phyloP scores from a whole-genome alignment of 495 filamentous ascomycete species.

The Talaromyces proteolyticus region DNA sequence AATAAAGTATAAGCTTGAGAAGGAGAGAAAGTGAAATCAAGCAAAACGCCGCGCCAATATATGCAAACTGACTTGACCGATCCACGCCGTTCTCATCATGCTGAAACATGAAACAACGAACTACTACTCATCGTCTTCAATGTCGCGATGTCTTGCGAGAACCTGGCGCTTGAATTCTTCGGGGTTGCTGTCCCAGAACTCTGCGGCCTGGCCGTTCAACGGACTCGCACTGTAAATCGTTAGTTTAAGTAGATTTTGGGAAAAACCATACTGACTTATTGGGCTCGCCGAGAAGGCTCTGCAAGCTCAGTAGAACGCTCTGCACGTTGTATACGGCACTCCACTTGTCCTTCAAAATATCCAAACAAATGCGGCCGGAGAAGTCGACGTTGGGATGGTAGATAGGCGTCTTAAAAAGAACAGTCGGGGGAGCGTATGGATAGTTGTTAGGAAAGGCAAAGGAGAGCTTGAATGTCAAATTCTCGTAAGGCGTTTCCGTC shows the following conservation, averaged over 20 bases:
- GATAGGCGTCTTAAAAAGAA: constrained; percentile 90
- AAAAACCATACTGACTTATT: constrained; percentile 69
- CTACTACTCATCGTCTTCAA: constrained; percentile 46
- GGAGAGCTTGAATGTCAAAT: constrained; percentile 86
- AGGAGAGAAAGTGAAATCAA: not conserved
- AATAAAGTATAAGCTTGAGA: too few species aligned
- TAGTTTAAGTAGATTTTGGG: not conserved
- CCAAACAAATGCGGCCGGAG: constrained; percentile 86
- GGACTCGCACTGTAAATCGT: constrained; percentile 68
- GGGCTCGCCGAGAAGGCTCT: constrained; percentile 92
- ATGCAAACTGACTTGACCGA: not conserved
- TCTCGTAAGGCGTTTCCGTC: constrained; percentile 83
- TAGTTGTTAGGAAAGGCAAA: constrained; percentile 91
- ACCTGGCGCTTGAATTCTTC: constrained; percentile 78
- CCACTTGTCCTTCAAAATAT: constrained; percentile 99
- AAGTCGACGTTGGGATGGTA: constrained; percentile 95
- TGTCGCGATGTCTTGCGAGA: constrained; percentile 56
- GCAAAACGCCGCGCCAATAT: not conserved
- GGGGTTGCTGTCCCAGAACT: constrained; percentile 89
- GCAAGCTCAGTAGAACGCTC: constrained; percentile 85
- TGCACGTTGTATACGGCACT: constrained; percentile 92
- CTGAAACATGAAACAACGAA: not conserved
- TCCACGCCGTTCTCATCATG: not conserved
- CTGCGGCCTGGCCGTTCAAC: constrained; percentile 91
- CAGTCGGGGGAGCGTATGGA: constrained; percentile 86